Evolutionary conservation across 192 early-diverging fungal species (phyloP), one percentile per base, ranked within the genome.

Genomic region (Hyaloraphidium curvatum): DNA sequence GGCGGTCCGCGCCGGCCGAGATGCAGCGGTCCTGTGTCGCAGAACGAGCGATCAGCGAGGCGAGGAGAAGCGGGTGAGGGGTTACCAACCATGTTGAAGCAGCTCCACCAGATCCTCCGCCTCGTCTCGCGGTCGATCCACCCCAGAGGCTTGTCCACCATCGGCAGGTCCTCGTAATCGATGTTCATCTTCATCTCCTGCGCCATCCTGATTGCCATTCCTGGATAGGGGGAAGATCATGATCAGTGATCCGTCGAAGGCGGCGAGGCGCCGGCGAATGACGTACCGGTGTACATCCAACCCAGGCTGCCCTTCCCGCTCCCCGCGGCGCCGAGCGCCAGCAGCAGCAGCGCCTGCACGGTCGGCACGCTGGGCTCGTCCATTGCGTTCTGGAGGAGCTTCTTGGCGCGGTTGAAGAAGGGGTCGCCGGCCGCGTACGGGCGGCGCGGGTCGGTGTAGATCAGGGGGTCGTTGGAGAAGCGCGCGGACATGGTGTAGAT

Each of bases 201-300:
- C 3, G 68, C 57, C 64, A 70, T 70, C 14, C 67, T 22, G 21
- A 73, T 70, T 1, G 71, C 71, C 67, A 70, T 70, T 41, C 65
- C 65, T 2, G 64, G 63, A 40, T 71, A 68, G 62, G 68, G 64
- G 63, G 63, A 71, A 2, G 66, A 63, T 0, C 63, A 65, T 1
- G 69, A 68, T 7, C 61, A 62, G n/a, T n/a, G n/a, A n/a, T 59
- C 60, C 13, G n/a, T n/a, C n/a, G n/a, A n/a, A n/a, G n/a, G n/a
- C n/a, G n/a, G n/a, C n/a, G n/a, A n/a, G n/a, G n/a, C n/a, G n/a
- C n/a, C n/a, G n/a, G n/a, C n/a, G n/a, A n/a, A n/a, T n/a, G n/a
- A n/a, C n/a, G n/a, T n/a, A n/a, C n/a, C 43, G 43, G 7, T 48
- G 23, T 48, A 48, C 23, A 48, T 9, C 43, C 43, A 48, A 4